Base-by-base conservation (phyloP, 352 stramenopile species). In the Phytopythium sindhum region DNA sequence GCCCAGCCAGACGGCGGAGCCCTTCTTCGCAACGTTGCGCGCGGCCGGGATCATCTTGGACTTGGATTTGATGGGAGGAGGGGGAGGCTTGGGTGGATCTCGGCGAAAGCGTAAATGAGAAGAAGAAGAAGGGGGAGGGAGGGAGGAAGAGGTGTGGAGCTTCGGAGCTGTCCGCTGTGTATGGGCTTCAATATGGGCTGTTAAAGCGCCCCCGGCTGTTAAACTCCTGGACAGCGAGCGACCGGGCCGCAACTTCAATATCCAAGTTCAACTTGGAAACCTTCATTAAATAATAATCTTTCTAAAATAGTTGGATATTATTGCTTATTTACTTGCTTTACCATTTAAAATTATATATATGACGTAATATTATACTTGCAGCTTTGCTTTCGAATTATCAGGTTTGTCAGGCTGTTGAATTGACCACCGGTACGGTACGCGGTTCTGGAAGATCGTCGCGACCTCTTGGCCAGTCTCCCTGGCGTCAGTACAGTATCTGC, bases 1-100 rank as follows among this genome's bases (percentile, higher is more conserved):
- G 41, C 65, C 66, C 42, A 82, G 64, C 74, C 74, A 82, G 60
- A 78, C 72, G 57, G 71, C 50, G 4, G 17, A 76, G 2, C 68
- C 60, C 67, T 77, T 77, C 65, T 83, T 83, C 5, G 56, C 65
- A 47, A 61, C 73, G 63, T 35, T 50, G 39, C 75, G 75, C 29
- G 75, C 65, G 41, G 77, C 75, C 19, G 41, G 41, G 14, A 48
- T 23, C 75, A 83, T 83, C 26, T 41, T 37, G 26, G 50, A 31
- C 2, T 21, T 21, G 26, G 23, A 54, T 7, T 35, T 19, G 8
- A 33, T 23, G 50, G 9, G 11, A 5, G n/a, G 9, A 5, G 12
- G 15, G 50, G 50, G 12, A 24, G 50, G 31, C 50, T 41, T 56
- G 50, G 3, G 17, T 7, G 50, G 50, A 24, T 4, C 50, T 56